Evolutionary conservation across 129 eudicot genomes (phyloP).

Genomic region (Scalesia atractyloides): DNA sequence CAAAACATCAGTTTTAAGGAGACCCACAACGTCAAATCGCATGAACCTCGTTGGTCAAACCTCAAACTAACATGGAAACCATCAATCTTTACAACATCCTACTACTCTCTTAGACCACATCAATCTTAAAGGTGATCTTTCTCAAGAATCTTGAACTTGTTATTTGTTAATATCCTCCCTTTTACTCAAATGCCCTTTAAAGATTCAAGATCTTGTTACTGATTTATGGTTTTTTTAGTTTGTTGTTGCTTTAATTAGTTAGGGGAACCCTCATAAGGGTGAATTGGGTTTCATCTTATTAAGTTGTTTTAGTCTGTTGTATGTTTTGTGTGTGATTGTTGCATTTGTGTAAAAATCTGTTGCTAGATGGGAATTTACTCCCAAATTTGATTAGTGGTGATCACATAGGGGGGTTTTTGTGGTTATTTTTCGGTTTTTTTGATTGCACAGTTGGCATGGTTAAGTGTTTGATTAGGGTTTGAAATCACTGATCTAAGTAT

Average conservation of each 20-base stretch:
- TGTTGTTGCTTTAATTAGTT: not conserved
- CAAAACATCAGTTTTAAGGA: slow-evolving; percentile 5
- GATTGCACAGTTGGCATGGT: not conserved
- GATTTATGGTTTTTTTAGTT: slow-evolving; percentile 1
- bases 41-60: slow-evolving; percentile 29
- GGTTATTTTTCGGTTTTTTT: slow-evolving; percentile 3
- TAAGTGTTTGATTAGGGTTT: not conserved
- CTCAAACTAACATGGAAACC: slow-evolving; percentile 15
- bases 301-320: not conserved
- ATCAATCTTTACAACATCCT: slow-evolving; percentile 4
- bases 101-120: not conserved
- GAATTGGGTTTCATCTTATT: slow-evolving; percentile 8
- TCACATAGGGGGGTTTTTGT: slow-evolving; percentile 11
- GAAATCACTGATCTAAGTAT: not conserved
- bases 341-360: not conserved
- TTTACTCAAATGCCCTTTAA: not conserved
- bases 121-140: slow-evolving; percentile 5
- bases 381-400: slow-evolving; percentile 7
- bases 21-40: slow-evolving; percentile 27
- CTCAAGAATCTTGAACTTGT: slow-evolving; percentile 20
- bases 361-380: not conserved
- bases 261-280: slow-evolving; percentile 2
- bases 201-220: slow-evolving; percentile 16
- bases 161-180: not conserved
- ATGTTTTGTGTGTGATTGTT: slow-evolving; percentile 11